Percentiles rank a stretch among this genome's conserved stretches.
Conservation (phyloP, 306 rosid species). For the Carpinus viminea region DNA sequence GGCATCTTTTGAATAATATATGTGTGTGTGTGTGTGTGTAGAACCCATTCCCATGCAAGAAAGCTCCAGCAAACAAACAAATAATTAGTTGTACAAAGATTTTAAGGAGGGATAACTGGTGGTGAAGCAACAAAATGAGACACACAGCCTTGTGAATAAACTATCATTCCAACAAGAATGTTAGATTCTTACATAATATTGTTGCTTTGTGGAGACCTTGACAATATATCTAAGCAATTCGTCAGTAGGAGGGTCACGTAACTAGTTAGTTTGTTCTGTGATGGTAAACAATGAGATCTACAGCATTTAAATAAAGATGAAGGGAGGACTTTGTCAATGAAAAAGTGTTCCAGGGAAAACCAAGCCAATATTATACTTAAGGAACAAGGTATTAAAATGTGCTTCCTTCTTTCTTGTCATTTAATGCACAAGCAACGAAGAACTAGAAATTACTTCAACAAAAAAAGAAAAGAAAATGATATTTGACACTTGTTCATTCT, state of each 20-base stretch:
- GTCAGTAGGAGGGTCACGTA: too few relatives aligned
- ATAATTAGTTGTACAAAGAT: too few relatives aligned
- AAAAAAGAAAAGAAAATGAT: too few relatives aligned
- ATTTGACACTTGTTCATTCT: neutral
- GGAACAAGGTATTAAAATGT: neutral
- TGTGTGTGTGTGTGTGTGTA: too few relatives aligned
- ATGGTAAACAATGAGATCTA: neutral
- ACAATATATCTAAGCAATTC: too few relatives aligned
- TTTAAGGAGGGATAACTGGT: too few relatives aligned
- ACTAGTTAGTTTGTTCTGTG: neutral
- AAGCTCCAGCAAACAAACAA: neutral
- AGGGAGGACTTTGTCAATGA: neutral
- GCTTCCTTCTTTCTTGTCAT: neutral
- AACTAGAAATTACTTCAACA: neutral
- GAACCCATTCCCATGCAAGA: neutral
- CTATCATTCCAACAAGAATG: neutral
- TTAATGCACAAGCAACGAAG: neutral
- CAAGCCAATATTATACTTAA: neutral
- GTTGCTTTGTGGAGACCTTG: too few relatives aligned
- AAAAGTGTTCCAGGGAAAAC: neutral
- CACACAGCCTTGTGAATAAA: neutral
- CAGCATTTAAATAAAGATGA: neutral
- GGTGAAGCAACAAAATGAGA: too few relatives aligned
- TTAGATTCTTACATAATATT: neutral
- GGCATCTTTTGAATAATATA: neutral